Conservation (phyloP, 2,329 filamentous ascomycete genomes). For the Pseudogymnoascus sp. region DNA sequence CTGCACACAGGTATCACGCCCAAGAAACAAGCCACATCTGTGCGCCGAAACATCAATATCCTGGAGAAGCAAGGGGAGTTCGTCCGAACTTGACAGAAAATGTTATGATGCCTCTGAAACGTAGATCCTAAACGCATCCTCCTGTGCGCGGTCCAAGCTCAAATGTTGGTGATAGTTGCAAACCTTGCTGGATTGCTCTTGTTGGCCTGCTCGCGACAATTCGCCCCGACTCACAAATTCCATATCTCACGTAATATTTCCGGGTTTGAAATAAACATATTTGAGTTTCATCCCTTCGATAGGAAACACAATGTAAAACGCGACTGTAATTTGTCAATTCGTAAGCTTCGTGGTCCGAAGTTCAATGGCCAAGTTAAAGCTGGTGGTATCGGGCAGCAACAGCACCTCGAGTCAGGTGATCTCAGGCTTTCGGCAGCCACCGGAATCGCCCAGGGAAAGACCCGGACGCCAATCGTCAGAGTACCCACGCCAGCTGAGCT, state of each 20-base stretch:
- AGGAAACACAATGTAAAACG: background rate
- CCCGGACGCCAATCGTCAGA: background rate
- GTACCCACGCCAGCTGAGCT: background rate
- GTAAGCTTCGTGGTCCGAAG: background rate
- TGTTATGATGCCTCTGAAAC: background rate
- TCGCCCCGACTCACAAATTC: background rate
- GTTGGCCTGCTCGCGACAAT: background rate
- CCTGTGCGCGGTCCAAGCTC: background rate
- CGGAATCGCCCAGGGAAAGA: background rate
- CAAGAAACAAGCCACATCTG: background rate
- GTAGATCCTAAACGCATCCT: background rate
- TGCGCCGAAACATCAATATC: background rate
- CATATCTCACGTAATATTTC: background rate
- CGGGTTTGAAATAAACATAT: background rate
- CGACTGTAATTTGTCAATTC: background rate
- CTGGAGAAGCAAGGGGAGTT: background rate
- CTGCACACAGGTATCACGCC: background rate
- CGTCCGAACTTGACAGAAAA: conserved; percentile 5
- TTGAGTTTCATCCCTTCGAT: background rate
- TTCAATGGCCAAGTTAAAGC: background rate
- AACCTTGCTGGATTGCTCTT: background rate
- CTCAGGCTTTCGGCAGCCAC: background rate
- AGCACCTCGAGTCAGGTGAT: background rate
- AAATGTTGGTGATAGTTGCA: conserved; percentile 1
- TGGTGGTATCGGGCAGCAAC: background rate